Evolutionary conservation across 2,329 filamentous ascomycete species (phyloP).

Genomic region (Cladophialophora yegresii): DNA sequence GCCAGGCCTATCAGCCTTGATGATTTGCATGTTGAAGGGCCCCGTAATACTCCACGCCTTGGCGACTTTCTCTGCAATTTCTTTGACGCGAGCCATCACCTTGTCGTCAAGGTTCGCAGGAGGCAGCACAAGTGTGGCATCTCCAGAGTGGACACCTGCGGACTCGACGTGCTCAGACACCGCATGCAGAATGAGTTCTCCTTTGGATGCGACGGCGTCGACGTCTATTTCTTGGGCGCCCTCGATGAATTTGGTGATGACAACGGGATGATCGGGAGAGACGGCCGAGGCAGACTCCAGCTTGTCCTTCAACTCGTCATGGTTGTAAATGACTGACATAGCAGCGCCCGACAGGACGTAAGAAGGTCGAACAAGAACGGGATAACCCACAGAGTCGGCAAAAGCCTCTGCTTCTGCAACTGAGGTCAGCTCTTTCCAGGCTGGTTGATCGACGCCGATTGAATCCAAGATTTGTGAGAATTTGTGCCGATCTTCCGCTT

Average conservation of each 20-base stretch:
- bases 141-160: constrained; percentile 96
- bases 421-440: constrained; percentile 95
- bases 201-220: constrained; percentile 84
- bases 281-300: constrained; percentile 86
- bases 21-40: constrained; percentile 99
- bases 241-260: constrained; percentile 98
- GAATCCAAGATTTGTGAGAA: constrained; percentile 97
- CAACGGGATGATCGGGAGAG: constrained; percentile 94
- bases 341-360: constrained; percentile 97
- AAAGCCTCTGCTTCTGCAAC: constrained; percentile 85
- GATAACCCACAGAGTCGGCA: constrained; percentile 81
- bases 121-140: constrained; percentile 90
- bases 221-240: constrained; percentile 95
- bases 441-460: constrained; percentile 94
- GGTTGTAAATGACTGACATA: constrained; percentile 93
- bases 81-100: constrained; percentile 85
- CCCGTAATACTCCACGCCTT: constrained; percentile 97
- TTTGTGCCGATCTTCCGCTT: constrained; percentile 96
- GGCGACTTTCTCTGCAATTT: constrained; percentile 93
- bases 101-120: constrained; percentile 74
- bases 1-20: constrained; percentile 71
- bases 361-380: constrained; percentile 88
- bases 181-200: constrained; percentile 85
- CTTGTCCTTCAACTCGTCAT: constrained; percentile 91
- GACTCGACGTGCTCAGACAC: constrained; percentile 96